Base-by-base conservation (phyloP, 108 stramenopile genomes). In the Bacterosira constricta region DNA sequence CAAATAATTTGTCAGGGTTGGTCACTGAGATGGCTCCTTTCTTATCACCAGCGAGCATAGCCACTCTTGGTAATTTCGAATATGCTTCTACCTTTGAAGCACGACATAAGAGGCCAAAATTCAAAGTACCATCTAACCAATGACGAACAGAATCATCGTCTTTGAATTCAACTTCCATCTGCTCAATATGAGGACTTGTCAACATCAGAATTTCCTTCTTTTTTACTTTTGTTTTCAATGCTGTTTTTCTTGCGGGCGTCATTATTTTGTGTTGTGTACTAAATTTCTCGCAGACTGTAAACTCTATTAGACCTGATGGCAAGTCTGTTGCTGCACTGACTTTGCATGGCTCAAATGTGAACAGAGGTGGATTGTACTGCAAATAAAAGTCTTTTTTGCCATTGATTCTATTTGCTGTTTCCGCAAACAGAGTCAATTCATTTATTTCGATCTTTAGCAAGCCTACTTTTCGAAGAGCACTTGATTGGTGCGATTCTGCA, bases 101-200 rank as follows among this genome's bases (percentile, higher is more conserved):
- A 30, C 51, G 57, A 42, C 42, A 59, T 11, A n/a, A 66, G 32
- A 75, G 56, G 23, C 34, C 29, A 51, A 75, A 75, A 30, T 58
- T 15, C 30, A 75, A 37, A 20, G 7, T 55, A 12, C 36, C 56
- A 10, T 59, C 57, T 17, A 57, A 17, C 72, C 72, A 59, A 15
- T 15, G 17, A 20, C 54, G 50, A 42, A 61, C 27, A 30, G 47
- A 27, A 30, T 73, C 54, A 31, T 73, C 60, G 38, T 64, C 41
- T 13, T 52, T 45, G 11, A 73, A 39, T 11, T 32, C 17, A 4
- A 66, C 45, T 50, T 42, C 49, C 21, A 66, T 50, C 50, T 46
- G 13, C 21, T 64, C 55, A 5, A 18, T 6, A 42, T 59, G 46
- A 31, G 30, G 32, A n/a, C 36, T 47, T 8, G 27, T 32, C 45